Conservation (phyloP, 257 asterid genomes). For the Lavandula angustifolia region DNA sequence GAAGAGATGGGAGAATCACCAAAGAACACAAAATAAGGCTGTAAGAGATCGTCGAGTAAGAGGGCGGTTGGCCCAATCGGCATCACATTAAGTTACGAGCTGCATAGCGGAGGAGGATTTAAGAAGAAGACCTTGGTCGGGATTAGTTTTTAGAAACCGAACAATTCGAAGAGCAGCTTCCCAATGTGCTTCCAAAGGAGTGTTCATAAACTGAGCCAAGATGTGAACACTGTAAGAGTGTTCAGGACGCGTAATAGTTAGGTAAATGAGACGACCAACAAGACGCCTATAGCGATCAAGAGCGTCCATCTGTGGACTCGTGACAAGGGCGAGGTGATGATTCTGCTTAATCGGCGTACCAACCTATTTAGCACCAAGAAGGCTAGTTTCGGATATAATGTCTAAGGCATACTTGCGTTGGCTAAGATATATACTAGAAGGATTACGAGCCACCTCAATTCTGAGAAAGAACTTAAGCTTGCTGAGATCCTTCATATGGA, state of each 20-base stretch:
- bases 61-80: not conserved
- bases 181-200: not conserved
- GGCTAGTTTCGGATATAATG: not conserved
- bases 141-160: not conserved
- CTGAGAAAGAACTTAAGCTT: slow-evolving; percentile 9
- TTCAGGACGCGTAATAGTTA: not conserved
- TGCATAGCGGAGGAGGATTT: not conserved
- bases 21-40: too few relatives aligned
- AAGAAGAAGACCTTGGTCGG: slow-evolving; percentile 16
- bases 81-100: slow-evolving; percentile 4
- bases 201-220: slow-evolving; percentile 13
- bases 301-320: too few relatives aligned
- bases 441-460: slow-evolving; percentile 8
- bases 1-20: too few relatives aligned
- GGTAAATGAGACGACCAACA: slow-evolving; percentile 1
- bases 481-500: slow-evolving; percentile 23
- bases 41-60: too few relatives aligned
- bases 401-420: slow-evolving; percentile 9
- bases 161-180: not conserved
- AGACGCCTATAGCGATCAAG: not conserved
- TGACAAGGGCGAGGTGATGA: not conserved
- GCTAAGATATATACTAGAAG: not conserved
- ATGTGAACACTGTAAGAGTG: not conserved
- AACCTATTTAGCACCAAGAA: not conserved
- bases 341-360: not conserved